phyloP scores from a whole-genome alignment of 768 basidiomycete species.

The Boletus huronensis region DNA sequence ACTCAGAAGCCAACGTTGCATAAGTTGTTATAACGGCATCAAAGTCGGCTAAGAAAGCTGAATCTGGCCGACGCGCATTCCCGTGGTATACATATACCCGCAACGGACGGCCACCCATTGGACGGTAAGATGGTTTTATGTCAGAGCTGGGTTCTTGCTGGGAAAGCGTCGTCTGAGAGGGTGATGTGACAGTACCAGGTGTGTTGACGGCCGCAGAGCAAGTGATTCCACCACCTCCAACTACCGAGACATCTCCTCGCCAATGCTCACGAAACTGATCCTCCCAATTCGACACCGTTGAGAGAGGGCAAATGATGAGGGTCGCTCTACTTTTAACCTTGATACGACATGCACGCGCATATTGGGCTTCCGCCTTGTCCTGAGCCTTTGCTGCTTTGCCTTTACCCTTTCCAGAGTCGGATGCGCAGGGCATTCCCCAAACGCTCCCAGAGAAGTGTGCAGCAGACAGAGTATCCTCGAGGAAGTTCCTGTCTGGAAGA shows the following conservation, averaged over 20 bases:
- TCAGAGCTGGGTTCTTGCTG: slow-evolving; percentile 27
- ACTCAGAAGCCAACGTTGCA: slow-evolving; percentile 93
- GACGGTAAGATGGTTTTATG: slow-evolving; percentile 31
- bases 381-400: slow-evolving; percentile 62
- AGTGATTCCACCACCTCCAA: slow-evolving; percentile 65
- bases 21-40: slow-evolving; percentile 98
- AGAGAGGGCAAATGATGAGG: slow-evolving; percentile 93
- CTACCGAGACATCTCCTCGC: slow-evolving; percentile 80
- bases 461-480: slow-evolving; percentile 37
- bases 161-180: slow-evolving; percentile 33
- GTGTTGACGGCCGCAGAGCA: slow-evolving; percentile 31
- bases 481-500: slow-evolving; percentile 34
- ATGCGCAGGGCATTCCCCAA: slow-evolving; percentile 75
- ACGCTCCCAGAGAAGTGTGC: slow-evolving; percentile 74
- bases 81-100: slow-evolving; percentile 97
- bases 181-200: slow-evolving; percentile 35
- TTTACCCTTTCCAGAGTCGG: slow-evolving; percentile 50
- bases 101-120: slow-evolving; percentile 50
- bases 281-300: slow-evolving; percentile 98
- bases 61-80: slow-evolving; percentile 79
- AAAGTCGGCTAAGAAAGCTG: slow-evolving; percentile 86
- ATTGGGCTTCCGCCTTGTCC: slow-evolving; percentile 70
- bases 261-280: slow-evolving; percentile 98
- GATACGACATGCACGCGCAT: slow-evolving; percentile 67
- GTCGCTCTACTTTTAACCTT: slow-evolving; percentile 86